These are phyloP conservation scores for Magnaporthiopsis rhizophila DNA, from an alignment of 2,329 filamentous ascomycete genomes.

Conservation along the genomic window DNA sequence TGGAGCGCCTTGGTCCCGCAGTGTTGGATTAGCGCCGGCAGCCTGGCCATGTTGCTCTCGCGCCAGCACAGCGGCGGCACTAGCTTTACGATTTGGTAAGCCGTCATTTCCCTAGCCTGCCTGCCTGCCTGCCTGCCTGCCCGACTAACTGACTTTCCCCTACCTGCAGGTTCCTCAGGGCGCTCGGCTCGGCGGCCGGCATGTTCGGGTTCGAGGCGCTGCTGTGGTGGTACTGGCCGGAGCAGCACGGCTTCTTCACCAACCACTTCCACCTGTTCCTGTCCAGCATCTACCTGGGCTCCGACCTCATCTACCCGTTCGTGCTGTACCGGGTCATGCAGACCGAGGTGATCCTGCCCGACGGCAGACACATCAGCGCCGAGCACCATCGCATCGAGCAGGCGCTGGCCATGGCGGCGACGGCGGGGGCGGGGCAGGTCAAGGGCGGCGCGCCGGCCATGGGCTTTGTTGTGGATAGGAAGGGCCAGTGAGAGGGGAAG, in stretches of 20 bases:
- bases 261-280: slow-evolving; percentile 35
- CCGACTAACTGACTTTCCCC: neutral
- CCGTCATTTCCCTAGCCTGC: slow-evolving; percentile 8
- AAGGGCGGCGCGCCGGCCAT: neutral
- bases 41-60: slow-evolving; percentile 34
- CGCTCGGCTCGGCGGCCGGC: slow-evolving; percentile 33
- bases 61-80: slow-evolving; percentile 40
- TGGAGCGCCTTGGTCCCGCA: slow-evolving; percentile 39
- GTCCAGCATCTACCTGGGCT: slow-evolving; percentile 28
- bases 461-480: neutral
- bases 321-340: slow-evolving; percentile 5
- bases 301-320: slow-evolving; percentile 37
- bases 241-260: slow-evolving; percentile 38
- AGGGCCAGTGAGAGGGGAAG: neutral
- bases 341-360: slow-evolving; percentile 6
- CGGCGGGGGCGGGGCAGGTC: too few relatives aligned
- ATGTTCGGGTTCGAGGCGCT: slow-evolving; percentile 29
- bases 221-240: slow-evolving; percentile 42
- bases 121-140: too few relatives aligned
- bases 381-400: slow-evolving; percentile 5
- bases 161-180: slow-evolving; percentile 31
- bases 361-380: slow-evolving; percentile 6
- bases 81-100: slow-evolving; percentile 41
- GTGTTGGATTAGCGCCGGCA: slow-evolving; percentile 29
- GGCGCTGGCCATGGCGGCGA: slow-evolving; percentile 1